Conservation (phyloP, 352 stramenopile genomes). For the Pythium aphanidermatum region DNA sequence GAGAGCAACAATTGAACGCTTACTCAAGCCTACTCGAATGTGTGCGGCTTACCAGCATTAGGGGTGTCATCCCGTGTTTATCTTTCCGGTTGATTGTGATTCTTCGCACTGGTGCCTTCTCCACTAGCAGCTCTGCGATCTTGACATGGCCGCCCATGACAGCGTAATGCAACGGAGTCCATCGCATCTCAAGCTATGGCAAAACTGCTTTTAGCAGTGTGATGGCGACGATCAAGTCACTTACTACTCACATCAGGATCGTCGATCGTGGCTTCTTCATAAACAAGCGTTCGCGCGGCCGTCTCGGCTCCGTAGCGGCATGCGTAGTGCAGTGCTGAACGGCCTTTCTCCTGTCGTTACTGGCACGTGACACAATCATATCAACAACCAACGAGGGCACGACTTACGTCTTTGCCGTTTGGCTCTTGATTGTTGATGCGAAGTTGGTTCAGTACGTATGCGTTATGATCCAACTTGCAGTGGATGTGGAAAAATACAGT, state of each 20-base stretch:
- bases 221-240: no score
- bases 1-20: no score
- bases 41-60: constrained; percentile 57
- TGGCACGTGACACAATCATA: no score
- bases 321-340: constrained; percentile 67
- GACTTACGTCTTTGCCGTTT: constrained; percentile 61
- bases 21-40: no score
- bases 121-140: constrained; percentile 44
- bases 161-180: constrained; percentile 73
- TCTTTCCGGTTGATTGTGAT: constrained; percentile 82
- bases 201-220: no score
- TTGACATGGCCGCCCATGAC: constrained; percentile 67
- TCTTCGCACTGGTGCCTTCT: constrained; percentile 61
- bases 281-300: constrained; percentile 46
- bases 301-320: constrained; percentile 51
- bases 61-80: constrained; percentile 67
- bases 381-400: neutral
- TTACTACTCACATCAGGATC: constrained; percentile 58
- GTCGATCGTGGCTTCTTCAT: constrained; percentile 72
- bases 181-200: constrained; percentile 61
- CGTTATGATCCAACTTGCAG: constrained; percentile 65
- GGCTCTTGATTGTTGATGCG: constrained; percentile 58
- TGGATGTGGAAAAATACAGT: constrained; percentile 82
- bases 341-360: constrained; percentile 78
- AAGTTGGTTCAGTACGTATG: constrained; percentile 54